A percentile compares a stretch with the other conserved stretches of the same genome.
Evolutionary conservation across 2,329 filamentous ascomycete genomes (phyloP).

Genomic region (Aspergillus pseudoviridinutans): DNA sequence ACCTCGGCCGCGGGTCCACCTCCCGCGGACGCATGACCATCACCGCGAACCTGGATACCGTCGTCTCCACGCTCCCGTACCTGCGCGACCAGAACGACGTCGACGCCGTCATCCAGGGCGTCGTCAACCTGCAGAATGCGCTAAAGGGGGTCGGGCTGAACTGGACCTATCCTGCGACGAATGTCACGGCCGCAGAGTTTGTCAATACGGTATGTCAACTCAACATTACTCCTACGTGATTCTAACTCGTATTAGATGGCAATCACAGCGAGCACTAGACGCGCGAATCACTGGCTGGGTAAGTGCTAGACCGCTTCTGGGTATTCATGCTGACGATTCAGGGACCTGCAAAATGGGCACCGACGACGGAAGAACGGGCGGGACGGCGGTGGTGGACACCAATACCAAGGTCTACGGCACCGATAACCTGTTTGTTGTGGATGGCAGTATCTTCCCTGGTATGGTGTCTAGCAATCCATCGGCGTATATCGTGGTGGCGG

Average conservation of each 20-base stretch:
- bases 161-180: constrained; percentile 9
- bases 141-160: constrained; percentile 1
- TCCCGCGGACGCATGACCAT: constrained; percentile 8
- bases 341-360: constrained; percentile 16
- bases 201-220: constrained; percentile 1
- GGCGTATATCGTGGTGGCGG: constrained; percentile 12
- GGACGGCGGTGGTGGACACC: constrained; percentile 14
- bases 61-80: constrained; percentile 6
- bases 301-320: not conserved
- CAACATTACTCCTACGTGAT: too few species aligned
- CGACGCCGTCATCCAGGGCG: constrained; percentile 6
- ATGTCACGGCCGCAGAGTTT: constrained; percentile 4
- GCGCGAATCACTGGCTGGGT: constrained; percentile 11
- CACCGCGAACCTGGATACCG: constrained; percentile 2
- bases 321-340: not conserved
- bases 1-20: constrained; percentile 5
- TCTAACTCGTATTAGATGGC: not conserved
- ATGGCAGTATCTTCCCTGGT: constrained; percentile 13
- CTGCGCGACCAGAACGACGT: constrained; percentile 4
- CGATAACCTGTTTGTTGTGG: constrained; percentile 11
- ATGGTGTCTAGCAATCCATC: constrained; percentile 15
- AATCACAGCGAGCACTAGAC: constrained; percentile 1
- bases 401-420: constrained; percentile 15
- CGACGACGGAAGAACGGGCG: constrained; percentile 15
- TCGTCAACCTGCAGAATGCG: constrained; percentile 3